A percentile compares a stretch with the other conserved stretches of the same genome.
Evolutionary conservation across 495 filamentous ascomycete species (phyloP).

Genomic region (Corynascus novoguineensis): DNA sequence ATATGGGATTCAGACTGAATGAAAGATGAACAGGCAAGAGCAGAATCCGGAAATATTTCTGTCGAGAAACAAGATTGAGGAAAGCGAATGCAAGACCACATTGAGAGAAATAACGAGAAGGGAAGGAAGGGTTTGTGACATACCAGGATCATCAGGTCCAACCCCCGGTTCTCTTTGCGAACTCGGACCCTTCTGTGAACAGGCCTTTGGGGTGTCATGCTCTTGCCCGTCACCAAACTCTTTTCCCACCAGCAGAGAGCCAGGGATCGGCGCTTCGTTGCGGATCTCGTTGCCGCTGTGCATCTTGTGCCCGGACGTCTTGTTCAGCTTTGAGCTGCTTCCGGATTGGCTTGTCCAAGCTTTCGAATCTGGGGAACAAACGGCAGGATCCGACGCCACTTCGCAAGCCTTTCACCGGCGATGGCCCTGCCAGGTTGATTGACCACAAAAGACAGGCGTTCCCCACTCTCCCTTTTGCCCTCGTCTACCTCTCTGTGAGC

Average conservation of each 20-base stretch:
- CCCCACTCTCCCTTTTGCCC: background rate
- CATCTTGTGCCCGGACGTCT: constrained; percentile 1
- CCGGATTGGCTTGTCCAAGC: constrained; percentile 11
- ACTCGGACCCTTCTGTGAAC: background rate
- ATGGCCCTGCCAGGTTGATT: background rate
- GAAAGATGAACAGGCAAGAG: background rate
- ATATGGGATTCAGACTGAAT: no score
- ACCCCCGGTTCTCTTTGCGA: background rate
- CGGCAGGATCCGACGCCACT: constrained; percentile 18
- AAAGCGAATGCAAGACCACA: background rate
- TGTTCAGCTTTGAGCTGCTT: constrained; percentile 4
- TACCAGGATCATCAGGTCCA: background rate
- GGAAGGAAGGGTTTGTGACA: background rate
- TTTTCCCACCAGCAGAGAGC: background rate
- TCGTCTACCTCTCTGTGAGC: background rate
- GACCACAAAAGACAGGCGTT: background rate
- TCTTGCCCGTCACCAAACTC: background rate
- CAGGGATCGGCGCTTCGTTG: constrained; percentile 21
- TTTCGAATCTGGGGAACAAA: constrained; percentile 11
- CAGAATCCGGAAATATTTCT: background rate
- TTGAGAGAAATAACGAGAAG: background rate
- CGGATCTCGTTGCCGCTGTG: constrained; percentile 9
- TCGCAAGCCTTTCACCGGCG: background rate
- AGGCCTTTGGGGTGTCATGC: background rate
- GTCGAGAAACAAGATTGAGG: background rate